These are phyloP conservation scores for Lentinula sp. DNA, from an alignment of 768 basidiomycete species.

Conservation along the genomic window DNA sequence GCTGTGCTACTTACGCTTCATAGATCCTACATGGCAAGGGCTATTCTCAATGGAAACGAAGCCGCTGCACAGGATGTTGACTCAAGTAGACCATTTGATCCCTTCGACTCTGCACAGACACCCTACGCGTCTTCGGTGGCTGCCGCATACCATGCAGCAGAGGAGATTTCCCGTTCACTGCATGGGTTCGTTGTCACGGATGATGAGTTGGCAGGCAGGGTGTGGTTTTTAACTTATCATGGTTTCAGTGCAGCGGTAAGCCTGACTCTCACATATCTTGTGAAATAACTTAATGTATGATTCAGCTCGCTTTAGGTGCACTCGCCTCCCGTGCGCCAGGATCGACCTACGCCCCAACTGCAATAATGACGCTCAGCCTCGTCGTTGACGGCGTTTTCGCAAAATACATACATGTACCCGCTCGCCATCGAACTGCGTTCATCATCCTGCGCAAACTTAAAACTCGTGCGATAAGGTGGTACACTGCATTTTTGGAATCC, in stretches of 20 bases:
- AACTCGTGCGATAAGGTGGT: background rate
- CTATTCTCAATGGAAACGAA: background rate
- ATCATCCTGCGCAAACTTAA: background rate
- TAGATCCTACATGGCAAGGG: slow-evolving; percentile 1
- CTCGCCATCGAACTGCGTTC: slow-evolving; percentile 2
- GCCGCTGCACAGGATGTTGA: background rate
- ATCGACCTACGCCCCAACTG: background rate
- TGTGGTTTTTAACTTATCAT: slow-evolving; percentile 7
- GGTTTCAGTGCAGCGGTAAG: slow-evolving; percentile 6
- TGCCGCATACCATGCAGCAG: background rate
- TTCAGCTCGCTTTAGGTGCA: background rate
- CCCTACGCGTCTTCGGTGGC: slow-evolving; percentile 1
- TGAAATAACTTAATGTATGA: background rate
- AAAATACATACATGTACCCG: background rate
- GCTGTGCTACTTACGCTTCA: background rate
- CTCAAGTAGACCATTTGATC: background rate
- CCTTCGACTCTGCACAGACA: background rate
- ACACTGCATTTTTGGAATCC: slow-evolving; percentile 1
- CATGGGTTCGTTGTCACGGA: background rate
- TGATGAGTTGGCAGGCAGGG: background rate
- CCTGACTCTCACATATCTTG: background rate
- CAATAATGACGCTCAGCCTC: slow-evolving; percentile 2
- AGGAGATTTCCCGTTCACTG: background rate
- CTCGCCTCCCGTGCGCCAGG: slow-evolving; percentile 1
- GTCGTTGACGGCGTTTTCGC: slow-evolving; percentile 3